Base-by-base conservation (phyloP, 1,284 basidiomycete species). In the Cystobasidium pallidum region DNA sequence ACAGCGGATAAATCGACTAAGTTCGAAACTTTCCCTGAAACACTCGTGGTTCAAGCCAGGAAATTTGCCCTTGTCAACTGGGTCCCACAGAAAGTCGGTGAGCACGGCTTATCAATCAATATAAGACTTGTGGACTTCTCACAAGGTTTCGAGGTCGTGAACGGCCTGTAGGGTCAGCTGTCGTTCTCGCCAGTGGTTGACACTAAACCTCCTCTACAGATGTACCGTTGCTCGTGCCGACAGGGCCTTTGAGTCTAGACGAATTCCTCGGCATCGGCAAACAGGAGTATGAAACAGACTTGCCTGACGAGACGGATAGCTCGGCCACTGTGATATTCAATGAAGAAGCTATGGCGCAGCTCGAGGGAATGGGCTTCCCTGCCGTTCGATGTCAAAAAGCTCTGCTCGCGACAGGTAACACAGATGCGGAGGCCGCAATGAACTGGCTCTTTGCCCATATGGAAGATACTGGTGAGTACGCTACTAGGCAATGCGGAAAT, bases 41-140 rank as follows among this genome's bases (percentile, higher is more conserved):
- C 94, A 1, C 85, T 99, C 0, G 88, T 95, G 3, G 81, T 99
- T 0, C 94, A 97, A 77, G 89, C 93, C 66, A 92, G 91, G 78
- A 94, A 96, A 78, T 98, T 98, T 84, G 91, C 95, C 81, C 86
- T 97, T 6, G 88, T 95, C 66, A 94, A 94, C 78, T 99, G 95
- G 95, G 92, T 99, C 2, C 95, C 96, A 0, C 87, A 90, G 4
- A 99, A 99, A 81, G 86, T 98, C 41, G 91, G 91, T 92, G 73
- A 39, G 86, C 82, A 1, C 19, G 51, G 8, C 36, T 39, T 39
- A 39, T n/a, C n/a, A n/a, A n/a, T n/a, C n/a, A n/a, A n/a, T n/a
- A n/a, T n/a, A n/a, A n/a, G n/a, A n/a, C n/a, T n/a, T n/a, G n/a
- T n/a, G n/a, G n/a, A n/a, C n/a, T n/a, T n/a, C n/a, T n/a, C n/a